Conservation (phyloP, 495 filamentous ascomycete species). For the Penicillium odoratum region DNA sequence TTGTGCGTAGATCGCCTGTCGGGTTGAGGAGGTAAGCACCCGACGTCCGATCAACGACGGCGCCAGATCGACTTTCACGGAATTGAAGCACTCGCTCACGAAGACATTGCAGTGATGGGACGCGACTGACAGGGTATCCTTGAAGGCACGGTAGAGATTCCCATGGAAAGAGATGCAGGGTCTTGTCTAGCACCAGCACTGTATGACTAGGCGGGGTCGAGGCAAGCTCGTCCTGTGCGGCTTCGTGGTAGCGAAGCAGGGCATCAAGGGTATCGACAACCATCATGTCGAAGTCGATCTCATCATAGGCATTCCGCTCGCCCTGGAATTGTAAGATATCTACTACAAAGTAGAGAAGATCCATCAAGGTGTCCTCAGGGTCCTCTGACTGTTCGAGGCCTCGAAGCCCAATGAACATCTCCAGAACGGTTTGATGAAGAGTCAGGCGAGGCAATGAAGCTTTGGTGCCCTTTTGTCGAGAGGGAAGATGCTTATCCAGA, state of each 20-base stretch:
- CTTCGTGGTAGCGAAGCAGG: conserved; percentile 72
- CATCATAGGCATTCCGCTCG: conserved; percentile 94
- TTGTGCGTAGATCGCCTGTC: conserved; percentile 74
- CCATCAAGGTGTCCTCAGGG: conserved; percentile 80
- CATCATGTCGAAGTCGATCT: conserved; percentile 94
- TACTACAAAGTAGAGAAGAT: conserved; percentile 92
- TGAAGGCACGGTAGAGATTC: conserved; percentile 88
- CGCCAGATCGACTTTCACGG: conserved; percentile 30
- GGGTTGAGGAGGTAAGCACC: conserved; percentile 91
- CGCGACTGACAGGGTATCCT: conserved; percentile 73
- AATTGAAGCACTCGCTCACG: conserved; percentile 63
- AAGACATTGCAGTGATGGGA: conserved; percentile 80
- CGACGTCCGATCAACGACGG: conserved; percentile 42
- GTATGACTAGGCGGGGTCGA: conserved; percentile 76
- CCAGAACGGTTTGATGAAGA: conserved; percentile 75
- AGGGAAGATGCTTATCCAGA: conserved; percentile 85
- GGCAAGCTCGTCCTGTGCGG: conserved; percentile 42
- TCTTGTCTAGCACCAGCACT: conserved; percentile 89
- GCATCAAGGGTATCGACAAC: conserved; percentile 81
- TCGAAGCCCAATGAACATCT: conserved; percentile 84
- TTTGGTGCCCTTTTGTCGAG: conserved; percentile 66
- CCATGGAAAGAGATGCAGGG: conserved; percentile 89
- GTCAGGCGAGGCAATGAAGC: conserved; percentile 51
- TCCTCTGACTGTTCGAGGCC: conserved; percentile 68
- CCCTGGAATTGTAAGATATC: conserved; percentile 97